Evolutionary conservation across 108 stramenopile species (phyloP), one percentile per base, ranked within the genome.

Genomic region (Cafeteria roenbergensis): DNA sequence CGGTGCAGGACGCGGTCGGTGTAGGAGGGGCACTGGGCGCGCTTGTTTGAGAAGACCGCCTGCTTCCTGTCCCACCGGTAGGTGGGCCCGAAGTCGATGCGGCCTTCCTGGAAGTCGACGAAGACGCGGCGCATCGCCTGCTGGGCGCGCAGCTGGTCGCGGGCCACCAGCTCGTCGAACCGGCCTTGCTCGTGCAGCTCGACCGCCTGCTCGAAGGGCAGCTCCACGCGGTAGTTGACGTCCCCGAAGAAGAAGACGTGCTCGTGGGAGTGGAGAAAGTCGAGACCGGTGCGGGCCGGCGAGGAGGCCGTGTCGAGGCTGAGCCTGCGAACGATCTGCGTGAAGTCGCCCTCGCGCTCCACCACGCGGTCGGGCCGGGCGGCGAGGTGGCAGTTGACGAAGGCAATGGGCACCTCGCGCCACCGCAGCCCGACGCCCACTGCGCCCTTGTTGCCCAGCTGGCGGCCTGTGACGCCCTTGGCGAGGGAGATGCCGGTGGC

Each of bases 381-480:
- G 4, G 68, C 57, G 21, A 80, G 65, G 37, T 80, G 79, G 29
- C 65, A 58, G 35, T 74, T 76, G 34, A 76, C 36, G 53, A 80
- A 71, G 26, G 31, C 31, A 34, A 80, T 50, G 21, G 69, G 53
- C 8, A 37, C 38, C 21, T 51, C 50, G 20, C 67, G 62, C 51
- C 75, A 50, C 25, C 36, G 35, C 17, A 80, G 50, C 28, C 55
- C 30, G 35, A 74, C 42, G 31, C 72, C 75, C 31, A 80, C 57
- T n/a, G 67, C 79, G 25, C 79, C 79, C 63, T 80, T 80, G 66
- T 80, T 80, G 29, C 75, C 73, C 14, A 80, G 58, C 27, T 80
- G 68, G 28, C 34, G 36, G 20, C 63, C 63, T 24, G 63, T 53
- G 22, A 64, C 63, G 34, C 12, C 9, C 62, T 63, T 63, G 0